phyloP scores from a whole-genome alignment of 2,329 filamentous ascomycete species.

The Trichoderma guizhouense region DNA sequence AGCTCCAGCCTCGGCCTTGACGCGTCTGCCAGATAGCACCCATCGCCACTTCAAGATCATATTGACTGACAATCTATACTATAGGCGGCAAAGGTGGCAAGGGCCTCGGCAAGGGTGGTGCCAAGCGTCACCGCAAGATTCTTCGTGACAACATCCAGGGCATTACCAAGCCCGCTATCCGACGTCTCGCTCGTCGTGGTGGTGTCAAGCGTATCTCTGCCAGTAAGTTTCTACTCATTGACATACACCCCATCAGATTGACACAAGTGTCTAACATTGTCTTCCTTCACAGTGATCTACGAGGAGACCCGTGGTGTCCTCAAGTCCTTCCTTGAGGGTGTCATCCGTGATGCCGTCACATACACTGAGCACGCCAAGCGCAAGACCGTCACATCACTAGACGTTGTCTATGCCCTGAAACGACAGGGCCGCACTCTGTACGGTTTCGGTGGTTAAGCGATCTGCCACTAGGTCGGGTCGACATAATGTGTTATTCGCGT shows the following conservation, averaged over 20 bases:
- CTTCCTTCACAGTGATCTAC: conserved; percentile 58
- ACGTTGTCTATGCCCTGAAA: conserved; percentile 67
- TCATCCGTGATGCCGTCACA: conserved; percentile 73
- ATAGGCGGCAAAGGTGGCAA: conserved; percentile 92
- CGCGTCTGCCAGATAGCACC: not conserved
- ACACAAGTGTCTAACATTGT: not conserved
- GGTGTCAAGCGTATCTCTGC: conserved; percentile 99
- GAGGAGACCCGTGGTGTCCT: conserved; percentile 75
- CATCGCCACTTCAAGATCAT: not conserved
- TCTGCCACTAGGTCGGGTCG: not conserved
- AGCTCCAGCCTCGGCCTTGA: not conserved
- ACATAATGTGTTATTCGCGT: conserved; percentile 26
- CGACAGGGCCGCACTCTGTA: conserved; percentile 74
- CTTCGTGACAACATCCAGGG: conserved; percentile 99
- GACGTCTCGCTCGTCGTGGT: conserved; percentile 97
- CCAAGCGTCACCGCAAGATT: conserved; percentile 99
- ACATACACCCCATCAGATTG: not conserved
- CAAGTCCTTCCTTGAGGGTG: conserved; percentile 74
- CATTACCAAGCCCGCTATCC: conserved; percentile 97
- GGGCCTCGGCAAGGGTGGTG: conserved; percentile 96
- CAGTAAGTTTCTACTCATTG: conserved; percentile 53
- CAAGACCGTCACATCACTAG: conserved; percentile 72
- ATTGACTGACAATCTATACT: conserved; percentile 41
- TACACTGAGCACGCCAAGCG: conserved; percentile 80
- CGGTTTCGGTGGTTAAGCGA: conserved; percentile 78